Conservation (phyloP, 768 basidiomycete genomes). For the Coprinopsis cinerea region DNA sequence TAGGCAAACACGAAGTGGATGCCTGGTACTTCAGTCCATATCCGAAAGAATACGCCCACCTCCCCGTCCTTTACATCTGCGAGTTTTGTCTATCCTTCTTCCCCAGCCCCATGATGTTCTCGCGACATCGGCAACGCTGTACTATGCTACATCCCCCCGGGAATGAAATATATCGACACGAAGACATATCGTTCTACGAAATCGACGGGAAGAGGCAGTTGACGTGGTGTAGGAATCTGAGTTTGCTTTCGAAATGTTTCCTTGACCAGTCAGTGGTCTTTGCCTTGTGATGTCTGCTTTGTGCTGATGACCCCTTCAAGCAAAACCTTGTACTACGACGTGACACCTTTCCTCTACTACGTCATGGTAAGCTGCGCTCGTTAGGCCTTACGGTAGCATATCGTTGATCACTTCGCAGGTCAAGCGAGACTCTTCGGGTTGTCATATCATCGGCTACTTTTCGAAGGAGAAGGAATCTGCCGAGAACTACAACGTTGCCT, state of each 20-base stretch:
- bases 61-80: conserved; percentile 94
- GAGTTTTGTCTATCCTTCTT: conserved; percentile 96
- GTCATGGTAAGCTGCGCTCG: conserved; percentile 68
- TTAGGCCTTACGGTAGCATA: conserved; percentile 2
- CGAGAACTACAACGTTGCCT: conserved; percentile 97
- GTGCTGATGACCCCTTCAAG: conserved; percentile 34
- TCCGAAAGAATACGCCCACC: conserved; percentile 95
- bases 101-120: conserved; percentile 85
- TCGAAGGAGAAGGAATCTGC: conserved; percentile 99
- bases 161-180: conserved; percentile 98
- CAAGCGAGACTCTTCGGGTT: conserved; percentile 82
- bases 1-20: conserved; percentile 94
- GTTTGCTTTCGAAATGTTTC: conserved; percentile 95
- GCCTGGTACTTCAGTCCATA: conserved; percentile 99
- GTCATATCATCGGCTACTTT: conserved; percentile 96
- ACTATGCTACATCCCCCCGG: conserved; percentile 92
- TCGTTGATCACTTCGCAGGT: conserved; percentile 37
- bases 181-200: conserved; percentile 97
- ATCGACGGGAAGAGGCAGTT: conserved; percentile 95
- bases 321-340: conserved; percentile 99
- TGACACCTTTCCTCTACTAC: conserved; percentile 99
- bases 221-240: conserved; percentile 95
- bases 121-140: conserved; percentile 88
- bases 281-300: conserved; percentile 5
- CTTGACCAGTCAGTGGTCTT: conserved; percentile 80